These are phyloP conservation scores for Diaporthe sp. DNA, from an alignment of 2,329 filamentous ascomycete genomes.

Conservation along the genomic window DNA sequence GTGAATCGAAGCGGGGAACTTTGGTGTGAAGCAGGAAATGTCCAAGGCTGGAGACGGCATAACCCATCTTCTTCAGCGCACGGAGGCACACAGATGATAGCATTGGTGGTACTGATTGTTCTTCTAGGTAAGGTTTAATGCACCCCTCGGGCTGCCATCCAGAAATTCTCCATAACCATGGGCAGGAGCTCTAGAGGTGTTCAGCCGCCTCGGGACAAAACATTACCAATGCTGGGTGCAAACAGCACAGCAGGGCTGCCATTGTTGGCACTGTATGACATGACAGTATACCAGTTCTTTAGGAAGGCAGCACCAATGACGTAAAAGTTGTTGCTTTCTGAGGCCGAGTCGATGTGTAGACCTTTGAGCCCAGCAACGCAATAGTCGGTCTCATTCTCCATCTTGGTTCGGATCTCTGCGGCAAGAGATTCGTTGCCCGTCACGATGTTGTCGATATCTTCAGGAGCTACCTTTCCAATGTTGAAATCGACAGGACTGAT, in stretches of 20 bases:
- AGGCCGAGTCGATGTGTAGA: neutral
- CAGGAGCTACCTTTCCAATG: neutral
- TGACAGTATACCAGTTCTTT: conserved; percentile 3
- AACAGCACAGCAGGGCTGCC: neutral
- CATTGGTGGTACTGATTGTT: too few relatives aligned
- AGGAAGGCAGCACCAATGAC: neutral
- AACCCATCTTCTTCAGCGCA: too few relatives aligned
- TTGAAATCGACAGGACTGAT: neutral
- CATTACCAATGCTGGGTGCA: neutral
- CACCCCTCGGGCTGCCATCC: too few relatives aligned
- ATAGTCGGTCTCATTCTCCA: neutral
- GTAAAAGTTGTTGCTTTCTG: neutral
- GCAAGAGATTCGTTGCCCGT: neutral
- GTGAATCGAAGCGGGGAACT: too few relatives aligned
- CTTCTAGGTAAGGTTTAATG: too few relatives aligned
- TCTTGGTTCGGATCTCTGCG: too few relatives aligned
- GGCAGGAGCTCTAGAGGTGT: neutral
- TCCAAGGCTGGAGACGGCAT: too few relatives aligned
- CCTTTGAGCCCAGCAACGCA: neutral
- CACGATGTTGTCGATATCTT: neutral
- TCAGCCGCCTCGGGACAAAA: neutral
- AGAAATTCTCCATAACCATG: too few relatives aligned
- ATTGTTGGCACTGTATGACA: conserved; percentile 5
- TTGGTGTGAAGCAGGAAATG: too few relatives aligned
- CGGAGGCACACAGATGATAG: neutral